These are phyloP conservation scores for Fusarium fujikuroi DNA, from an alignment of 2,329 filamentous ascomycete species.

Conservation along the genomic window DNA sequence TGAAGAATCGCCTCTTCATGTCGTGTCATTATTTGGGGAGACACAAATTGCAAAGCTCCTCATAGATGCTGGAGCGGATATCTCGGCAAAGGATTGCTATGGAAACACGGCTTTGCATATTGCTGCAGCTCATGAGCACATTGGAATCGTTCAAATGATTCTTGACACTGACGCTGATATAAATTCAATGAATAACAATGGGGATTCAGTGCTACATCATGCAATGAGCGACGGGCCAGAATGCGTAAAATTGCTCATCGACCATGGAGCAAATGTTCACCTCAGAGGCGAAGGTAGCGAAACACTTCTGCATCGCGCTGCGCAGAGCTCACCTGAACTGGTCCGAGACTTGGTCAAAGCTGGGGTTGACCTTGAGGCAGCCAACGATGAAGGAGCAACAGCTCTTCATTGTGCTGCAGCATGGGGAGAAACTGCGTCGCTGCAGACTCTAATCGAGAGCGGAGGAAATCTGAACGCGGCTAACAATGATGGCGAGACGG, in stretches of 20 bases:
- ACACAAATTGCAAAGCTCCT: neutral
- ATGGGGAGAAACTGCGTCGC: neutral
- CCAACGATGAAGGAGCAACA: neutral
- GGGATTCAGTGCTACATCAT: neutral
- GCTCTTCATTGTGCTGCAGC: neutral
- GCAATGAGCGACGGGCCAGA: neutral
- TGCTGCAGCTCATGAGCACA: neutral
- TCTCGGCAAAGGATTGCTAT: neutral
- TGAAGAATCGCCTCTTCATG: neutral
- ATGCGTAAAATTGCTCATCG: accelerated
- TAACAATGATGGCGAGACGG: neutral
- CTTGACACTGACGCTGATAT: neutral
- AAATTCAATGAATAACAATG: neutral
- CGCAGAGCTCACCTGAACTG: neutral
- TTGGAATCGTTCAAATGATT: no score
- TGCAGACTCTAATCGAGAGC: accelerated
- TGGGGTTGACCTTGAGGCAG: neutral
- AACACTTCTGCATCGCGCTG: neutral
- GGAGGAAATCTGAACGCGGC: neutral
- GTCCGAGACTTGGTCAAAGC: neutral
- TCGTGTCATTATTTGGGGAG: neutral
- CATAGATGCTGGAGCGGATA: neutral
- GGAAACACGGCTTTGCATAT: neutral
- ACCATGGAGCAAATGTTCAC: accelerated
- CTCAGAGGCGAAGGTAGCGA: neutral